phyloP scores from a whole-genome alignment of 1,139 yeast genomes.

The Debaryomycetaceae sp. region DNA sequence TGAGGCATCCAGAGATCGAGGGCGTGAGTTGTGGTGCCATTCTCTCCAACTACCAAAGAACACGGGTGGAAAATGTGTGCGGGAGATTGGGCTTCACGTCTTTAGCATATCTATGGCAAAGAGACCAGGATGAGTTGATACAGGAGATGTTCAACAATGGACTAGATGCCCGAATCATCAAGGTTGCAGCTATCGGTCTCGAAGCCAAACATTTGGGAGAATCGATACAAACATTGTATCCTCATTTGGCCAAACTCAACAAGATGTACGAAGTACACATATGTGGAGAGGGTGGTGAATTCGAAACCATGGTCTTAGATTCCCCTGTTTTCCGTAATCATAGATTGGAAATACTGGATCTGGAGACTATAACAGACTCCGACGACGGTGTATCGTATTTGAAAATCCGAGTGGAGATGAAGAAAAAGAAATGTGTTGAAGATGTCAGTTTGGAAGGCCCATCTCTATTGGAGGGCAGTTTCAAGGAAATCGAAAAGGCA shows the following conservation, averaged over 20 bases:
- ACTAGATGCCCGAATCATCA: slow-evolving; percentile 81
- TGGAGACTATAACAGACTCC: slow-evolving; percentile 43
- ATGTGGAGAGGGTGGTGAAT: slow-evolving; percentile 99
- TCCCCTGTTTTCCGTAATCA: slow-evolving; percentile 71
- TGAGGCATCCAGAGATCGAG: slow-evolving; percentile 65
- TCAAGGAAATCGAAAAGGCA: slow-evolving; percentile 27
- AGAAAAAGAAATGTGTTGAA: slow-evolving; percentile 28
- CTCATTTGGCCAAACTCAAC: slow-evolving; percentile 58
- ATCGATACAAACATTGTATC: slow-evolving; percentile 58
- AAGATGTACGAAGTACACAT: slow-evolving; percentile 75
- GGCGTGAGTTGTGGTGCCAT: slow-evolving; percentile 97
- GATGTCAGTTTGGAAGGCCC: slow-evolving; percentile 18
- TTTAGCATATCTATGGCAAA: slow-evolving; percentile 83
- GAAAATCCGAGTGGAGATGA: slow-evolving; percentile 40
- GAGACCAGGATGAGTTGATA: slow-evolving; percentile 76
- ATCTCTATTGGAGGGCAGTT: slow-evolving; percentile 43
- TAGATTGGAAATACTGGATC: slow-evolving; percentile 43
- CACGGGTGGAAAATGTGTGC: slow-evolving; percentile 90
- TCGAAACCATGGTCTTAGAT: slow-evolving; percentile 87
- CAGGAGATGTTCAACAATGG: slow-evolving; percentile 71
- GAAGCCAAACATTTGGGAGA: slow-evolving; percentile 63
- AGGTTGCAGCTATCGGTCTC: slow-evolving; percentile 91
- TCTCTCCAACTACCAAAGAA: slow-evolving; percentile 86
- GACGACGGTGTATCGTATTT: slow-evolving; percentile 68
- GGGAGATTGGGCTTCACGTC: slow-evolving; percentile 63